Conservation (phyloP, 176 grass and related monocot genomes). For the Thalia dealbata region DNA sequence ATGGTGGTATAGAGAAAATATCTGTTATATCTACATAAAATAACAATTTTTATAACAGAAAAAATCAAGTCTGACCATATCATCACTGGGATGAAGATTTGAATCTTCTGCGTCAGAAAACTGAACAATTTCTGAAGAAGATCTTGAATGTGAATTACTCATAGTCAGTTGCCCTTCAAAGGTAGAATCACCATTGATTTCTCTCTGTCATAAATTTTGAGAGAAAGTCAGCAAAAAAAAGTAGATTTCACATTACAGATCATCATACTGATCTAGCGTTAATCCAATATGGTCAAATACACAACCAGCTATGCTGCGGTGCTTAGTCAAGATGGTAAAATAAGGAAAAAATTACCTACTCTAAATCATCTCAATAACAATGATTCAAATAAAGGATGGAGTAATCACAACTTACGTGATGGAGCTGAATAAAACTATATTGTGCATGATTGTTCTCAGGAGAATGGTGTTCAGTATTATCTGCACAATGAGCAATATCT, state of each 20-base stretch:
- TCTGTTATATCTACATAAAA: neutral
- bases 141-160: conserved; percentile 10
- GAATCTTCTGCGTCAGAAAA: neutral
- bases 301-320: neutral
- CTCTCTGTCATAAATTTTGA: conserved; percentile 30
- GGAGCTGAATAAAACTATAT: conserved; percentile 30
- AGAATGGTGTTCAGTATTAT: conserved; percentile 32
- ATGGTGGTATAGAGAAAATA: neutral
- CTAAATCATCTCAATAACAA: neutral
- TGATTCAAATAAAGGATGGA: neutral
- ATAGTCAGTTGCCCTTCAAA: conserved; percentile 27
- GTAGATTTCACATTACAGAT: neutral
- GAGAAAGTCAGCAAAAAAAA: conserved; percentile 16
- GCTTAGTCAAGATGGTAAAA: neutral
- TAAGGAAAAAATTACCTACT: neutral
- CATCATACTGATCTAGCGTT: neutral
- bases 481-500: conserved; percentile 36
- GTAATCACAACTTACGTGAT: conserved; percentile 33
- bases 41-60: neutral
- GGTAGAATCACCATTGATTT: conserved; percentile 43
- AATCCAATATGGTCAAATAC: neutral
- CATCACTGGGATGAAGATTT: conserved; percentile 5
- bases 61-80: conserved; percentile 9
- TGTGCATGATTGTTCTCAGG: conserved; percentile 26
- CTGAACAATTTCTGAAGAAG: neutral